These are phyloP conservation scores for Sugiyamaella sp. DNA, from an alignment of 1,139 yeast species.

Conservation along the genomic window DNA sequence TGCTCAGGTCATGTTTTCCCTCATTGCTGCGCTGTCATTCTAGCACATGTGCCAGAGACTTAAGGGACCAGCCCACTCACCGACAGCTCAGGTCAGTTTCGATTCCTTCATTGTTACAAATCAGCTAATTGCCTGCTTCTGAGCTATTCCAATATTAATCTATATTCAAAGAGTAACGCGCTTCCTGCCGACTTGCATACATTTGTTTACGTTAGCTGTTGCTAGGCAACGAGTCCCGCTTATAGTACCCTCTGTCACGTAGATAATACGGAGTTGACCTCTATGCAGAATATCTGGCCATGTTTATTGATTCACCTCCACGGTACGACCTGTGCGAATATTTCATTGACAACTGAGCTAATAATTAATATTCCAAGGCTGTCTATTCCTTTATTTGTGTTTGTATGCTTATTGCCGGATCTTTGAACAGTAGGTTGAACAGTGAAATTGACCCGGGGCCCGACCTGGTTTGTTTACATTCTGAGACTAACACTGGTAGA, in stretches of 20 bases:
- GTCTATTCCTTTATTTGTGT: too few species aligned
- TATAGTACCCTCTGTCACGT: not conserved
- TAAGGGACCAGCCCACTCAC: too few species aligned
- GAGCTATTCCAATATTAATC: not conserved
- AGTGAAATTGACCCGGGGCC: too few species aligned
- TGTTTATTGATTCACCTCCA: not conserved
- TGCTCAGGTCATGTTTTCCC: too few species aligned
- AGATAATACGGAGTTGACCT: not conserved
- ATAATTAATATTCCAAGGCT: too few species aligned
- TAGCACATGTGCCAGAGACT: too few species aligned
- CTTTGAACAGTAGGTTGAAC: too few species aligned
- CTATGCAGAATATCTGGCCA: not conserved
- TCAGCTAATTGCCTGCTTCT: not conserved
- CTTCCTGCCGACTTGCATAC: not conserved
- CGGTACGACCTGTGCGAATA: not conserved
- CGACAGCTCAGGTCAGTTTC: not conserved
- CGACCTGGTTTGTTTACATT: not conserved
- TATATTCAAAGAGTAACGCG: not conserved
- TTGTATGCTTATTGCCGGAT: too few species aligned
- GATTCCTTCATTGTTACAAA: not conserved
- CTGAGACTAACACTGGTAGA: too few species aligned
- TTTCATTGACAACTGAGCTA: too few species aligned
- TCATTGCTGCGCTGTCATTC: too few species aligned
- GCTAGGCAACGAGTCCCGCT: constrained; percentile 7
- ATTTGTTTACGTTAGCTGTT: constrained; percentile 10